Evolutionary conservation across 192 early-diverging fungal genomes (phyloP).

Genomic region (Kappamyces sp.): DNA sequence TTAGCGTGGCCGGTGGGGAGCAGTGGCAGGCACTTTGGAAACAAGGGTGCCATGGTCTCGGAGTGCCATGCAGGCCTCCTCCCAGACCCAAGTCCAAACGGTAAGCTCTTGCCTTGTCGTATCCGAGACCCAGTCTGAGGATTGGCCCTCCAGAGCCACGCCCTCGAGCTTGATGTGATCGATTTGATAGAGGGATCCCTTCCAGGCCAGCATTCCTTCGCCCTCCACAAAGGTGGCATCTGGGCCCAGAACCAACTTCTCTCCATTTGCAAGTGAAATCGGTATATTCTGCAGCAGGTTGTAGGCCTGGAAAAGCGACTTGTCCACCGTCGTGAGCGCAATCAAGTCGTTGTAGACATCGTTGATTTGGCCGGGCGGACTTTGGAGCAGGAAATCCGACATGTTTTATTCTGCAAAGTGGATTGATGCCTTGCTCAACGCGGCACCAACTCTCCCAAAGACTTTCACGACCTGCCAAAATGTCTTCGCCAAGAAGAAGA

Average conservation of each 20-base stretch:
- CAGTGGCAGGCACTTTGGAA: neutral
- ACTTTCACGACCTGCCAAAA: slow-evolving; percentile 26
- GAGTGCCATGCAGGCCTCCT: no score
- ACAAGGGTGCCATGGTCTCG: no score
- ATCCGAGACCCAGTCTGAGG: no score
- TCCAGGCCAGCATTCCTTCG: no score
- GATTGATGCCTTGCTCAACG: no score
- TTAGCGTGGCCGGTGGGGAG: neutral
- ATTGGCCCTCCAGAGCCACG: no score
- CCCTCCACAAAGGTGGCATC: no score
- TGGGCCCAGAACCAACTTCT: neutral
- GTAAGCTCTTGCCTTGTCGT: no score
- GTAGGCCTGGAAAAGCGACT: slow-evolving; percentile 44
- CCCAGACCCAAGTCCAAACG: no score
- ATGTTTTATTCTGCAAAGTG: slow-evolving; percentile 44
- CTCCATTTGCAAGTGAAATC: slow-evolving; percentile 8
- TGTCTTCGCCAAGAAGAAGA: slow-evolving; percentile 86
- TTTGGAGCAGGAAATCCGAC: slow-evolving; percentile 67
- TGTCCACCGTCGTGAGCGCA: neutral
- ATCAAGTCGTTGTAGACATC: slow-evolving; percentile 90
- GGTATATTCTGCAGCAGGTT: slow-evolving; percentile 27
- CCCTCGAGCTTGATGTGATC: no score
- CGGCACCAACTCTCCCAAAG: neutral
- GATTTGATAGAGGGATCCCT: no score
- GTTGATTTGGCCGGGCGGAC: slow-evolving; percentile 95